Conservation (phyloP, 345 rosid species). For the Salix brachista region DNA sequence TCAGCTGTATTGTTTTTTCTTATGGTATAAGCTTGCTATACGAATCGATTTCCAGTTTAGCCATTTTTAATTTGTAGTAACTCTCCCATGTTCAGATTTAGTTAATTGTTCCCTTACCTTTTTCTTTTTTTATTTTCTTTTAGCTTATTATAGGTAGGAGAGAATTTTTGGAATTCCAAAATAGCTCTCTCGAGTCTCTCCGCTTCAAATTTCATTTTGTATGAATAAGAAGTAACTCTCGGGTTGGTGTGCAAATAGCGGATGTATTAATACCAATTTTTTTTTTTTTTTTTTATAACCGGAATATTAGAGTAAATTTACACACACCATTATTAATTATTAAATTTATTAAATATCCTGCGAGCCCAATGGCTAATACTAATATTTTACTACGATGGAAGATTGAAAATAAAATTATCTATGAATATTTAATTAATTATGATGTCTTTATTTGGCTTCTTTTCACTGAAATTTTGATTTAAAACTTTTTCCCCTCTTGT, state of each 20-base stretch:
- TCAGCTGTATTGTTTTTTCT: background rate
- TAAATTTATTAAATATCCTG: no score
- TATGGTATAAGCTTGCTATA: background rate
- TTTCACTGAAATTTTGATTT: constrained; percentile 14
- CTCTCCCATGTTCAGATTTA: constrained; percentile 6
- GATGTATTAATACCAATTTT: no score
- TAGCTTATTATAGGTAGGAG: constrained; percentile 20
- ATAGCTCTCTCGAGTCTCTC: constrained; percentile 20
- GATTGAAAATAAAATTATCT: no score
- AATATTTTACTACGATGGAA: constrained; percentile 25
- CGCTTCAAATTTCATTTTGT: background rate
- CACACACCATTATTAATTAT: no score
- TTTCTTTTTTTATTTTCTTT: background rate
- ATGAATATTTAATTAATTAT: background rate
- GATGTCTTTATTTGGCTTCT: constrained; percentile 8
- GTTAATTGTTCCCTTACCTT: background rate
- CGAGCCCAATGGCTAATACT: no score
- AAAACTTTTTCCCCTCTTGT: constrained; percentile 10
- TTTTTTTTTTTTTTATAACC: no score
- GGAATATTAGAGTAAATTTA: no score
- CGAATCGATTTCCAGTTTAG: background rate
- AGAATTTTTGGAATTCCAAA: constrained; percentile 40
- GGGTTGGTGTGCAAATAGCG: no score
- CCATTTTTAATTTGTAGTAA: background rate
- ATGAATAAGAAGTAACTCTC: no score